Base-by-base conservation (phyloP, 1,284 basidiomycete genomes). In the Rhizoctonia solani region DNA sequence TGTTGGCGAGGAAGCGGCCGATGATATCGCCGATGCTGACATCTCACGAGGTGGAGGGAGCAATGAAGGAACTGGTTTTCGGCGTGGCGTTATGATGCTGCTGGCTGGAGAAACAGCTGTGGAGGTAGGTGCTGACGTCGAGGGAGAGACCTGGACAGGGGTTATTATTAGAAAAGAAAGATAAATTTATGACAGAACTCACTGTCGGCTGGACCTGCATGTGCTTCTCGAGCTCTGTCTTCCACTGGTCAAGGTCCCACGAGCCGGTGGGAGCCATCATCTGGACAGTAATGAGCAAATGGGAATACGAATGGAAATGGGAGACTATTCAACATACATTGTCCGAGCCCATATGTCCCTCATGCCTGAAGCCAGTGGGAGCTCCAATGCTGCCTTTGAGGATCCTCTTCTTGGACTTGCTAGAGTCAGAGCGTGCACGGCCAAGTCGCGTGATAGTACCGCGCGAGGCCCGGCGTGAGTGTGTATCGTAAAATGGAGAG, bases 11-110 rank as follows among this genome's bases (percentile, higher is more conserved):
- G 59, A 63, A 11, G 47, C 3, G 19, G 42, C 59, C 27, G 59
- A 63, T 4, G 59, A 63, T 11, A 16, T 5, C 3, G 44, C 42
- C 23, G 59, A 52, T 49, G 46, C 46, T 19, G 61, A 65, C 34
- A 63, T 66, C 49, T 58, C 58, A 32, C 23, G 56, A 29, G 77
- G 75, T 81, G 78, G 80, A 79, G 59, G 81, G 78, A 73, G 78
- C 9, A 70, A 41, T 42, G 68, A 68, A 5, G 71, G 71, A 19
- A 71, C 71, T 27, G 71, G 71, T 37, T 72, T 72, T 32, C 71
- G 68, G 53, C 42, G 39, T 46, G 37, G 67, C 30, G 34, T 30
- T 14, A 32, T 19, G 39, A 53, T n/a, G 32, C 42, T 25, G 30
- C 27, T 46, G 41, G 42, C 37, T 11, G 63, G 52, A 23, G 59